Evolutionary conservation across 306 rosid species (phyloP).

Genomic region (Cucurbita maxima): DNA sequence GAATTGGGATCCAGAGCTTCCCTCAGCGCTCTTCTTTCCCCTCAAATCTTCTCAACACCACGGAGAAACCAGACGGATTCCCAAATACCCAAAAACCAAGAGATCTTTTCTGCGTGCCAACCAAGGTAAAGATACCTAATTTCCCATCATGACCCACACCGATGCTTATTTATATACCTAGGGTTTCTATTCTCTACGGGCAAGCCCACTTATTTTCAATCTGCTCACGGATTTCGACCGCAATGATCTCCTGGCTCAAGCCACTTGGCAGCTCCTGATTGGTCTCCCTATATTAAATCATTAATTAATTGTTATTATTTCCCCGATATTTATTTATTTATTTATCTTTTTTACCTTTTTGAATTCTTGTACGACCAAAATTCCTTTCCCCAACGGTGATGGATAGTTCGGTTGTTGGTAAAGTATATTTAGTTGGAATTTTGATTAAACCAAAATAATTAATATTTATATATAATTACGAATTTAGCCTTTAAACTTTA

Average conservation of each 20-base stretch:
- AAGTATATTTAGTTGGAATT: not conserved
- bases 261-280: not conserved
- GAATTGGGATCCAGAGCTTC: slow-evolving; percentile 84
- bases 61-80: not conserved
- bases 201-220: not conserved
- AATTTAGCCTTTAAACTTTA: too few relatives aligned
- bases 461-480: not conserved
- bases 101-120: slow-evolving; percentile 6
- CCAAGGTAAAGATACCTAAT: slow-evolving; percentile 12
- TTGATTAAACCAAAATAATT: not conserved
- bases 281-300: not conserved
- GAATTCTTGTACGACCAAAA: not conserved
- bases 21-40: not conserved
- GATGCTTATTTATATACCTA: not conserved
- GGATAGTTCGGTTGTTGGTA: not conserved
- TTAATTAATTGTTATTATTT: not conserved
- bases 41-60: not conserved
- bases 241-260: not conserved
- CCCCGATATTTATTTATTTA: not conserved
- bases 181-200: not conserved
- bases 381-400: not conserved
- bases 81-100: not conserved
- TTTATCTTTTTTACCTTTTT: not conserved
- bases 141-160: not conserved
- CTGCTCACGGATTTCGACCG: not conserved